These are phyloP conservation scores for Craspedostauros australis DNA, from an alignment of 108 stramenopile genomes.

Conservation along the genomic window DNA sequence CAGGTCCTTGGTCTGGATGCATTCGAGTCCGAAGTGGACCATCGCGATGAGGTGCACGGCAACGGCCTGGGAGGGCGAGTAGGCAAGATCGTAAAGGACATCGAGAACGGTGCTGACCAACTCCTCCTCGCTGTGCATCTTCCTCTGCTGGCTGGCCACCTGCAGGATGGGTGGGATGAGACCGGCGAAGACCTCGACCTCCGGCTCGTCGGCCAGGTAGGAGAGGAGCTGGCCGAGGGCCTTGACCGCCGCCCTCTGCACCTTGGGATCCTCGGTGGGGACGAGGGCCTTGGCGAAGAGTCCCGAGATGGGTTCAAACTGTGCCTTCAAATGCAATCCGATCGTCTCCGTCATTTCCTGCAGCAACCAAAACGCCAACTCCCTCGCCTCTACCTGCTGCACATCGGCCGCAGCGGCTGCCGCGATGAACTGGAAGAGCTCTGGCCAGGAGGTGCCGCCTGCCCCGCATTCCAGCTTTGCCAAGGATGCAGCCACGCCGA, in stretches of 20 bases:
- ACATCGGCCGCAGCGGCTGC: slow-evolving; percentile 37
- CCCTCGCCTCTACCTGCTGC: slow-evolving; percentile 63
- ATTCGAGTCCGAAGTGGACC: slow-evolving; percentile 58
- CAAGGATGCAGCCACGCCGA: slow-evolving; percentile 70
- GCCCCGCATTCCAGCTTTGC: slow-evolving; percentile 55
- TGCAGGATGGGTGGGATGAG: slow-evolving; percentile 74
- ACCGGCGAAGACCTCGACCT: slow-evolving; percentile 62
- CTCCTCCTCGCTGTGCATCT: slow-evolving; percentile 74
- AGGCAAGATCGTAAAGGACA: slow-evolving; percentile 83
- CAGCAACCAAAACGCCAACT: slow-evolving; percentile 89
- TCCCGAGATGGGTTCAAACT: slow-evolving; percentile 64
- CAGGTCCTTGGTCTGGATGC: slow-evolving; percentile 47
- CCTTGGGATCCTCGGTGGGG: slow-evolving; percentile 45
- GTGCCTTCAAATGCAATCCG: slow-evolving; percentile 67
- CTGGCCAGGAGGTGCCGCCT: slow-evolving; percentile 66
- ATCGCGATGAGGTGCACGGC: slow-evolving; percentile 52
- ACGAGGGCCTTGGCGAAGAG: slow-evolving; percentile 72
- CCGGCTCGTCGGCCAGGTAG: slow-evolving; percentile 66
- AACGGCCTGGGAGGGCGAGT: slow-evolving; percentile 51
- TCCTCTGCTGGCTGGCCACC: slow-evolving; percentile 69
- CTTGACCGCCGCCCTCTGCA: slow-evolving; percentile 79
- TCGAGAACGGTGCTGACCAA: slow-evolving; percentile 74
- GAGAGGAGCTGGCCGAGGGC: slow-evolving; percentile 74
- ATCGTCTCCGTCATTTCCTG: slow-evolving; percentile 92
- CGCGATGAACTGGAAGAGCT: slow-evolving; percentile 76